Conservation (phyloP, 75 land plant species). For the Cunninghamia lanceolata region DNA sequence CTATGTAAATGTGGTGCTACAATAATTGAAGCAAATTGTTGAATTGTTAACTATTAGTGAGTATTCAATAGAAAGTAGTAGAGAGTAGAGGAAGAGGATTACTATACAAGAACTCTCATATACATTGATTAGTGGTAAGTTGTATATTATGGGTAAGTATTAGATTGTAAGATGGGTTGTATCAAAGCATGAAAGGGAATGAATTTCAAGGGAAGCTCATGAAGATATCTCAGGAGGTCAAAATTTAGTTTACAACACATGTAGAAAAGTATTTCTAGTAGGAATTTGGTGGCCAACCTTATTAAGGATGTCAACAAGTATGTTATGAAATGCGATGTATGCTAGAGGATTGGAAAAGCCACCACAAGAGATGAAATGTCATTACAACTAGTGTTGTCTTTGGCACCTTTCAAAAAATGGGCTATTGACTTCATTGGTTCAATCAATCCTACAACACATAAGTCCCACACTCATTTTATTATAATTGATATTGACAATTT, state of each 20-base stretch:
- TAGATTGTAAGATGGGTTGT: neutral
- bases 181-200: neutral
- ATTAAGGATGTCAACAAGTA: no score
- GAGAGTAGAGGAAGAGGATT: neutral
- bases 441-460: no score
- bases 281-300: no score
- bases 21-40: neutral
- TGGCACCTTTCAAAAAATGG: no score
- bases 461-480: no score
- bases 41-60: neutral
- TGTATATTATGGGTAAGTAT: neutral
- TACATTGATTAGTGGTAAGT: no score
- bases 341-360: no score
- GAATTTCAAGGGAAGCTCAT: neutral
- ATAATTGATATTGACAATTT: no score
- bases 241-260: accelerated
- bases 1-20: neutral
- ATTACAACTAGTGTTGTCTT: no score
- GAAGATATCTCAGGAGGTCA: neutral
- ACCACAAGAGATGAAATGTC: no score
- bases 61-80: neutral
- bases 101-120: neutral
- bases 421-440: no score
- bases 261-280: neutral
- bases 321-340: no score